Conservation (phyloP, 805 yeast species). For the Nakazawaea wyomingensis region DNA sequence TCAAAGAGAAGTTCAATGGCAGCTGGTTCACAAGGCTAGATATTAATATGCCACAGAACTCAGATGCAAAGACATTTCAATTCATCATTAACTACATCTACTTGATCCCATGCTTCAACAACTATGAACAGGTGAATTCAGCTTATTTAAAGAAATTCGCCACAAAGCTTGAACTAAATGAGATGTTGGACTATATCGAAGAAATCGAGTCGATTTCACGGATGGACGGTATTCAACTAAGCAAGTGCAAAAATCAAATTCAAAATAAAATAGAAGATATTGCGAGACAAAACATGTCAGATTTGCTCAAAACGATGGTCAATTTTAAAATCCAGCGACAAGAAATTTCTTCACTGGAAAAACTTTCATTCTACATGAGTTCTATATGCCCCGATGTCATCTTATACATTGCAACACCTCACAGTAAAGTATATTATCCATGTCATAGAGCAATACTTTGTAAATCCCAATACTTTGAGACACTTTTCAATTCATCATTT, state of each 20-base stretch:
- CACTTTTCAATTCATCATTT: constrained; percentile 54
- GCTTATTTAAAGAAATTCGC: constrained; percentile 28
- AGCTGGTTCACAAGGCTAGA: constrained; percentile 19
- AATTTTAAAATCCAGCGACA: constrained; percentile 13
- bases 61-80: constrained; percentile 27
- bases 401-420: constrained; percentile 26
- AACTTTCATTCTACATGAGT: constrained; percentile 19
- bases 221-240: constrained; percentile 17
- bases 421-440: constrained; percentile 43
- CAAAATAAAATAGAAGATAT: constrained; percentile 28
- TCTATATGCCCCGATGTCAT: constrained; percentile 44
- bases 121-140: constrained; percentile 26
- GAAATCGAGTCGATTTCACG: constrained; percentile 22
- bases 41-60: constrained; percentile 18
- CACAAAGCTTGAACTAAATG: constrained; percentile 27
- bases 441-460: constrained; percentile 56
- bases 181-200: constrained; percentile 31
- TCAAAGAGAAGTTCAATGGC: constrained; percentile 20
- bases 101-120: constrained; percentile 25
- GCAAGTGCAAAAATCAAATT: constrained; percentile 29
- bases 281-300: constrained; percentile 30
- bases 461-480: constrained; percentile 58
- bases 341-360: constrained; percentile 20
- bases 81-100: constrained; percentile 25
- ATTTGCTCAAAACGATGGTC: constrained; percentile 26